Evolutionary conservation across 805 yeast genomes (phyloP).

Genomic region (Metschnikowia lunata): DNA sequence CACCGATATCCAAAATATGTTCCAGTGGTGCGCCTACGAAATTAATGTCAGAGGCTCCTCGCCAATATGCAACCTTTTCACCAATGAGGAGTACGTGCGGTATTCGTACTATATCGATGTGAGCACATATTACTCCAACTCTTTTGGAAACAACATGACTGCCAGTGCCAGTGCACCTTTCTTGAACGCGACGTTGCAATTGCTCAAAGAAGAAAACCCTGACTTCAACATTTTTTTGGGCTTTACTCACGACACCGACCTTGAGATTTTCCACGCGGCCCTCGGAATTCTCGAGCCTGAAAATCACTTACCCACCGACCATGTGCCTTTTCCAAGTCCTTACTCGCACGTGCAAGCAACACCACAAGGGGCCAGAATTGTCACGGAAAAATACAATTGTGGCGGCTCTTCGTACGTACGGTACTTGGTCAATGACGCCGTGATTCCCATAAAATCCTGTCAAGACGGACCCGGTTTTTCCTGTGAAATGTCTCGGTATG

Average conservation of each 20-base stretch:
- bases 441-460: constrained; percentile 32
- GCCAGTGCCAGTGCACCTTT: constrained; percentile 58
- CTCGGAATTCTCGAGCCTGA: constrained; percentile 51
- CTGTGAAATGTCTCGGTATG: constrained; percentile 35
- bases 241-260: constrained; percentile 72
- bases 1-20: constrained; percentile 49
- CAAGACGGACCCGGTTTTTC: constrained; percentile 41
- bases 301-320: constrained; percentile 41
- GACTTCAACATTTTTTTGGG: constrained; percentile 57
- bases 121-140: constrained; percentile 54
- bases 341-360: constrained; percentile 40
- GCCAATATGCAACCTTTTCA: constrained; percentile 62
- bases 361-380: constrained; percentile 40
- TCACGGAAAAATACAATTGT: constrained; percentile 35
- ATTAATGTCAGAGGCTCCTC: constrained; percentile 66
- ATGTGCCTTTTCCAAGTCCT: constrained; percentile 43
- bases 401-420: constrained; percentile 31
- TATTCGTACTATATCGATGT: constrained; percentile 60
- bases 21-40: constrained; percentile 71
- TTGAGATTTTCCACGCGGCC: constrained; percentile 59
- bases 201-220: constrained; percentile 41
- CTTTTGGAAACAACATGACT: constrained; percentile 58
- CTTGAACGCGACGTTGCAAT: constrained; percentile 45
- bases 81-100: constrained; percentile 61
- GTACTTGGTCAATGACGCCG: constrained; percentile 38